A percentile compares a stretch with the other conserved stretches of the same genome.
These are phyloP conservation scores for Quercus alba DNA, from an alignment of 306 rosid genomes.

Conservation along the genomic window DNA sequence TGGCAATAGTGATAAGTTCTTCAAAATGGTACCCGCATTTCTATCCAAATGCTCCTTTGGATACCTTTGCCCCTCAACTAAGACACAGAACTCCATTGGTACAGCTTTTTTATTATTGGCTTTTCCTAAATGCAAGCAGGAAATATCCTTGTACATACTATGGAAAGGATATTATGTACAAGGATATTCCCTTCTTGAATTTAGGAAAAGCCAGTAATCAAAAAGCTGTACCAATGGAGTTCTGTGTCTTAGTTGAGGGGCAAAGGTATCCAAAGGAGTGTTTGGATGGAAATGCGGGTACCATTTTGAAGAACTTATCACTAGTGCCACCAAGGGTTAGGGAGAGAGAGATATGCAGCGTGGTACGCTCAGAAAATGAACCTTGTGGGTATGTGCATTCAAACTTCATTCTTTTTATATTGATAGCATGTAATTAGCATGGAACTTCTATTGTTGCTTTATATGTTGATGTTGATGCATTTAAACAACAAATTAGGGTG, in stretches of 20 bases:
- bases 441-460: conserved; percentile 3
- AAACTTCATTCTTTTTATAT: not conserved
- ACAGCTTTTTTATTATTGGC: conserved; percentile 44
- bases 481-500: not conserved
- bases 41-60: conserved; percentile 51
- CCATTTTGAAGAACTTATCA: conserved; percentile 41
- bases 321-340: conserved; percentile 38
- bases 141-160: conserved; percentile 41
- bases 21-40: conserved; percentile 34
- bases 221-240: conserved; percentile 70
- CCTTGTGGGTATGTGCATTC: conserved; percentile 67
- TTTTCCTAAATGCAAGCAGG: conserved; percentile 73
- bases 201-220: conserved; percentile 49
- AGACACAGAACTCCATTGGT: conserved; percentile 73
- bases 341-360: conserved; percentile 33
- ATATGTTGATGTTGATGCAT: no score
- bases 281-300: conserved; percentile 32
- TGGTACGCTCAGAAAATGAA: conserved; percentile 54
- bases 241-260: conserved; percentile 65
- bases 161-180: conserved; percentile 36
- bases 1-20: conserved; percentile 35
- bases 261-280: conserved; percentile 62
- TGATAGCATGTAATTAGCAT: not conserved
- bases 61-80: conserved; percentile 69
- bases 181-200: conserved; percentile 70